Percentiles rank a stretch among this genome's conserved stretches.
phyloP scores from a whole-genome alignment of 140 eudicot species.

The Senecio squalidus region DNA sequence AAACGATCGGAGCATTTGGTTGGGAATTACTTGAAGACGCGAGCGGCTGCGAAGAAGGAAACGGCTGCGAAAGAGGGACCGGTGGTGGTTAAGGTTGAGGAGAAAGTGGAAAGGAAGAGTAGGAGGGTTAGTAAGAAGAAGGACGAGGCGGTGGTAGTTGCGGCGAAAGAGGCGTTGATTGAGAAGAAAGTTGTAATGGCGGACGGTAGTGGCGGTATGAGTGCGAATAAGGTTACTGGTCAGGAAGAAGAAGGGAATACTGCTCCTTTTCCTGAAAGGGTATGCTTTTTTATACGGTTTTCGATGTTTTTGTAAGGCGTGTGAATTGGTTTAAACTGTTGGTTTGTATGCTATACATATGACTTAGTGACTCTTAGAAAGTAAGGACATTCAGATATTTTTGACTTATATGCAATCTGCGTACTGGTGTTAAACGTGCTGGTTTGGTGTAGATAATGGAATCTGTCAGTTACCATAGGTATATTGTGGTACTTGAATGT shows the following conservation, averaged over 20 bases:
- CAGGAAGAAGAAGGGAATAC: conserved; percentile 55
- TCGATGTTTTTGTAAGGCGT: not conserved
- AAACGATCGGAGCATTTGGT: conserved; percentile 32
- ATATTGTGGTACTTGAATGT: conserved; percentile 3
- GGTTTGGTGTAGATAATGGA: conserved; percentile 2
- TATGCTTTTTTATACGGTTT: not conserved
- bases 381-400: not conserved
- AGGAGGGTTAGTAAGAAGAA: no score
- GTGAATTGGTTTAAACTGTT: not conserved
- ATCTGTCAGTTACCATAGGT: not conserved
- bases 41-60: conserved; percentile 49
- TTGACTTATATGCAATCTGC: not conserved
- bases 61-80: conserved; percentile 32
- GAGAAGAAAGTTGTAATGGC: conserved; percentile 28
- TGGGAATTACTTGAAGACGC: conserved; percentile 40
- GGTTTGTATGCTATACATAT: not conserved
- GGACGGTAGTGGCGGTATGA: conserved; percentile 69
- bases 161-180: conserved; percentile 16
- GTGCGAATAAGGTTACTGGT: conserved; percentile 54
- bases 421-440: not conserved
- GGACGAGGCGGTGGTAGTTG: conserved; percentile 27
- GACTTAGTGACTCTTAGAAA: not conserved
- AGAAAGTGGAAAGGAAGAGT: no score
- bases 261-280: conserved; percentile 70
- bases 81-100: conserved; percentile 5